Percentiles rank a stretch among this genome's conserved stretches.
phyloP scores from a whole-genome alignment of 2,329 filamentous ascomycete genomes.

The Lachnellula willkommii region DNA sequence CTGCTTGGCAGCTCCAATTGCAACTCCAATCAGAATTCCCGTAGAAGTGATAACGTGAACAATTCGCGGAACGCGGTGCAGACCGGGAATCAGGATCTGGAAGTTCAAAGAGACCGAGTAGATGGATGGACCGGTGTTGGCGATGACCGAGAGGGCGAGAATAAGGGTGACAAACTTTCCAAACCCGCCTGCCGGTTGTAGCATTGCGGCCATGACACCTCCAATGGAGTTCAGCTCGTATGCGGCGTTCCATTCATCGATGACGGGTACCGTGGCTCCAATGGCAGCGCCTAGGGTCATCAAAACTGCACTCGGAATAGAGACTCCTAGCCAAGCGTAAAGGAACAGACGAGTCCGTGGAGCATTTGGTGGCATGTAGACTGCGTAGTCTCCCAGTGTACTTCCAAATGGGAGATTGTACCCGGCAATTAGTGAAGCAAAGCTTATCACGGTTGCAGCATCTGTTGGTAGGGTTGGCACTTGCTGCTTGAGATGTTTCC shows the following conservation, averaged over 20 bases:
- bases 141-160: conserved; percentile 51
- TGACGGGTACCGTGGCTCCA: conserved; percentile 51
- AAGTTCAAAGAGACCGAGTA: conserved; percentile 61
- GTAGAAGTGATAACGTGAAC: conserved; percentile 53
- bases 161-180: conserved; percentile 58
- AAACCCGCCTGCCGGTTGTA: conserved; percentile 52
- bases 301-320: conserved; percentile 50
- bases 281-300: conserved; percentile 63
- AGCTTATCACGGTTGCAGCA: conserved; percentile 46
- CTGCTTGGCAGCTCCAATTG: conserved; percentile 47
- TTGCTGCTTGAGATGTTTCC: conserved; percentile 45
- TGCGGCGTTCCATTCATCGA: conserved; percentile 47
- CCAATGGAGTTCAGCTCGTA: conserved; percentile 51
- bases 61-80: conserved; percentile 51
- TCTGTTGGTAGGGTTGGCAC: conserved; percentile 36
- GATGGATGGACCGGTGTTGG: conserved; percentile 54
- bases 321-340: conserved; percentile 53
- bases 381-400: conserved; percentile 55
- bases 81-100: conserved; percentile 54
- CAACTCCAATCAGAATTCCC: conserved; percentile 54
- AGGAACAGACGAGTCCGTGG: conserved; percentile 39
- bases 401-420: conserved; percentile 60
- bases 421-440: conserved; percentile 56
- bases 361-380: conserved; percentile 53
- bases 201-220: conserved; percentile 55